These are phyloP conservation scores for Diophrys appendiculata DNA, from an alignment of 73 alveolate genomes.

Conservation along the genomic window DNA sequence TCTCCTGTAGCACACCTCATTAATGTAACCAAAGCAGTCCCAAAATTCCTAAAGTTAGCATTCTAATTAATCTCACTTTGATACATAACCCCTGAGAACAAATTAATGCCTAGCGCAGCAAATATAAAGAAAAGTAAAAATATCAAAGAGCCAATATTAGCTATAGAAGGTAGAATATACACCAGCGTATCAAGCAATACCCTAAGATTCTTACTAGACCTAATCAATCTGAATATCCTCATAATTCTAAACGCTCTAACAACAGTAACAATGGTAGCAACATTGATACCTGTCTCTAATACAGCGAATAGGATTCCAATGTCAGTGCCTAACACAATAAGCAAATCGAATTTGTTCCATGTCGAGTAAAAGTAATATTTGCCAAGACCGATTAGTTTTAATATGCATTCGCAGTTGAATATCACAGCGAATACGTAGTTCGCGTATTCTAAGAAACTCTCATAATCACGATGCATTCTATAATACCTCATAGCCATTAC, in stretches of 20 bases:
- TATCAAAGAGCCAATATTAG: conserved; percentile 63
- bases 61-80: conserved; percentile 1
- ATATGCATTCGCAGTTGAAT: conserved; percentile 16
- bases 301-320: conserved; percentile 47
- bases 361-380: conserved; percentile 12
- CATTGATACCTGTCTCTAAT: conserved; percentile 46
- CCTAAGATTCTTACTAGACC: conserved; percentile 57
- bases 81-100: conserved; percentile 16
- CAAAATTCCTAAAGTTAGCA: conserved; percentile 11
- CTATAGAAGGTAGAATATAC: conserved; percentile 60
- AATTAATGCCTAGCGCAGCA: conserved; percentile 41
- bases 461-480: neutral
- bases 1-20: conserved; percentile 30
- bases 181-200: conserved; percentile 55
- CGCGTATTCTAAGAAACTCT: neutral
- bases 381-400: conserved; percentile 32
- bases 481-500: conserved; percentile 33
- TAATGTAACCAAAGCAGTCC: conserved; percentile 1
- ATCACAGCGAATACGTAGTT: conserved; percentile 18
- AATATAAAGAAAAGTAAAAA: conserved; percentile 44
- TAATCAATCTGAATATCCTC: conserved; percentile 64
- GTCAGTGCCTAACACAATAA: conserved; percentile 47
- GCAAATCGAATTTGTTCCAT: conserved; percentile 18
- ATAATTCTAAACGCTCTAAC: conserved; percentile 67
- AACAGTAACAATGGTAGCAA: conserved; percentile 49